These are phyloP conservation scores for Protomyces arabidopsidicola DNA, from an alignment of 1,139 yeast genomes.

Conservation along the genomic window DNA sequence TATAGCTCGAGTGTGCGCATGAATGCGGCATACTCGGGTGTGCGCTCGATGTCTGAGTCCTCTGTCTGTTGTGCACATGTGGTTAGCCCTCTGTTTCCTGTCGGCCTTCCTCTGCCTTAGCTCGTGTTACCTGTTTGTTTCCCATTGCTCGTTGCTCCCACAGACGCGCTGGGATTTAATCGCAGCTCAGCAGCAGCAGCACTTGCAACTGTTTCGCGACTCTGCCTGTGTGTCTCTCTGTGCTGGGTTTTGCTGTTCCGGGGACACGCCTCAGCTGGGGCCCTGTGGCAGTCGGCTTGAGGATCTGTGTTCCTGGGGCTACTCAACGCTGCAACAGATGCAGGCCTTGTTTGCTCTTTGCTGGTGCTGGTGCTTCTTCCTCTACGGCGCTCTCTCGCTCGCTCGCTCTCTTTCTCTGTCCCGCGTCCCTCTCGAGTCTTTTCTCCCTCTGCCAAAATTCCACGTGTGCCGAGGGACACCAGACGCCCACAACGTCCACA, in stretches of 20 bases:
- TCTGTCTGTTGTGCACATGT: slow-evolving; percentile 16
- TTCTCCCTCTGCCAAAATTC: too few species aligned
- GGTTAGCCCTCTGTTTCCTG: not conserved
- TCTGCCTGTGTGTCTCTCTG: too few species aligned
- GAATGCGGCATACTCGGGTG: slow-evolving; percentile 28
- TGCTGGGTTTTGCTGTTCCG: too few species aligned
- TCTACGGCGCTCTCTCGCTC: not conserved
- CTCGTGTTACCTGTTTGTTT: not conserved
- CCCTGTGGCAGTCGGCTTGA: too few species aligned
- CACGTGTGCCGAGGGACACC: too few species aligned
- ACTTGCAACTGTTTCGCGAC: too few species aligned
- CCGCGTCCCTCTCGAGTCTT: not conserved
- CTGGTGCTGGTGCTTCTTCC: not conserved
- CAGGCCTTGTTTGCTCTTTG: not conserved
- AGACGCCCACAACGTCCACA: too few species aligned
- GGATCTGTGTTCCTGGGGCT: not conserved
- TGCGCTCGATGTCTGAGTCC: slow-evolving; percentile 30
- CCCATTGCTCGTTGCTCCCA: not conserved
- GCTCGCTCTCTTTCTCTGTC: not conserved
- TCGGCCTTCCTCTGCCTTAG: not conserved
- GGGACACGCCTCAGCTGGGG: too few species aligned
- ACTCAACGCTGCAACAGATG: not conserved
- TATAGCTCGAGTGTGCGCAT: slow-evolving; percentile 27
- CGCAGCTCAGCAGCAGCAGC: too few species aligned
- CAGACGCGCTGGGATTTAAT: not conserved